Base-by-base conservation (phyloP, 116 monocot species). In the Cymodocea nodosa region DNA sequence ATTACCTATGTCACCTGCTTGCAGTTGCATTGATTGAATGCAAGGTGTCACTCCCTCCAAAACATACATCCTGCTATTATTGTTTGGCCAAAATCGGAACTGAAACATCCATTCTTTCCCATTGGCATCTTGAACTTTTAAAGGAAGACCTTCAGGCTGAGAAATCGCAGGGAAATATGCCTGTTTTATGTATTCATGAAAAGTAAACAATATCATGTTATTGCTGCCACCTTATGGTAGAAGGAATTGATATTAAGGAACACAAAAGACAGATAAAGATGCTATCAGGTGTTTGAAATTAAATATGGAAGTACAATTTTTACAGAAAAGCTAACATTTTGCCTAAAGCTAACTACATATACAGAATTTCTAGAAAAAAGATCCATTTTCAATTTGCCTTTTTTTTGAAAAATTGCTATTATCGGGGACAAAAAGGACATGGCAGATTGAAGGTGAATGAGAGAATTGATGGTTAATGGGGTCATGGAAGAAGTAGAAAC, bases 51-150 rank as follows among this genome's bases (percentile, higher is more conserved):
- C 89, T 17, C 94, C 94, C 64, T 94, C 94, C 73, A 94, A 74
- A 67, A 94, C 94, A 79, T 94, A 94, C 94, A 94, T 94, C 74
- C 94, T 84, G 60, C 94, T 94, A 61, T 94, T 94, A 66, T 94
- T 94, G 74, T 94, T 94, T 34, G 94, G 94, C 94, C 94, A 94
- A 68, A 84, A 94, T 61, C 94, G 89, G 37, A 94, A 94, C 65
- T 94, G 94, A 68, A 89, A 94, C 20, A 80, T 51, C 94, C 94
- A 94, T 49, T 94, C 86, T 66, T 87, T 89, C 48, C 94, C 89
- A 57, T 19, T 82, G 23, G 78, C 72, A 78, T 94, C 94, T 71
- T 94, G 94, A 59, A 94, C 90, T 74, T 83, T 89, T 50, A 94
- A 60, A 60, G 94, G 94, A 69, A 89, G 84, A 13, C 94, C 94